Evolutionary conservation across 306 rosid species (phyloP).

Genomic region (Cajanus cajan): DNA sequence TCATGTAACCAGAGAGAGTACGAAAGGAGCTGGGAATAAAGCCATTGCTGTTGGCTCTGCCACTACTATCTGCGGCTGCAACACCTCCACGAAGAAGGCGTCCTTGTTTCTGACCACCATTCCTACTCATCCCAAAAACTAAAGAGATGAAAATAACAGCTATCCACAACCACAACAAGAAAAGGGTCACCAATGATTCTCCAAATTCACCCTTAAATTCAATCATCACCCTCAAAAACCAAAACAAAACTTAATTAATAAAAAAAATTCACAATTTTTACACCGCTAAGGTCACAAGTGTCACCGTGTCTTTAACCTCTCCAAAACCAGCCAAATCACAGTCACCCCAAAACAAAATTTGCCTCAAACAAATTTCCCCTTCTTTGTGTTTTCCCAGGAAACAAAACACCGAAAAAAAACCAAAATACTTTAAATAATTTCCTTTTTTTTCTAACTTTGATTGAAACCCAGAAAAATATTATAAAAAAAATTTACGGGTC

Average conservation of each 20-base stretch:
- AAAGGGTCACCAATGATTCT: slow-evolving; percentile 40
- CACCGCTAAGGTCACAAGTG: slow-evolving; percentile 41
- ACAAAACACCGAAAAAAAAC: neutral
- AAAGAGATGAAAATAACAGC: slow-evolving; percentile 40
- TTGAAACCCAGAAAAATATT: slow-evolving; percentile 33
- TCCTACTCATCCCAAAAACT: slow-evolving; percentile 71
- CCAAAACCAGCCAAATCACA: slow-evolving; percentile 41
- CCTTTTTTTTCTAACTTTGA: slow-evolving; percentile 15
- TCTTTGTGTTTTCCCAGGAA: neutral
- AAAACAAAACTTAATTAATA: neutral
- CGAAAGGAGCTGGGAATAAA: slow-evolving; percentile 71
- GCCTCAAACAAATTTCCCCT: slow-evolving; percentile 29
- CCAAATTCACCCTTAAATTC: slow-evolving; percentile 35
- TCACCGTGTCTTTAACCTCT: slow-evolving; percentile 44
- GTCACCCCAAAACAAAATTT: slow-evolving; percentile 23
- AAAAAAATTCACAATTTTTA: neutral
- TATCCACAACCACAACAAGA: slow-evolving; percentile 34
- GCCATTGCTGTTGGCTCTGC: slow-evolving; percentile 43
- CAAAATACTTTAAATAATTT: neutral
- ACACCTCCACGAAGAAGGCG: slow-evolving; percentile 42
- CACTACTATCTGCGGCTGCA: slow-evolving; percentile 31
- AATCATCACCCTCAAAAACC: slow-evolving; percentile 57
- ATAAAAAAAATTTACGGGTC: neutral
- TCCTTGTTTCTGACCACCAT: slow-evolving; percentile 61
- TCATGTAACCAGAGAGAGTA: slow-evolving; percentile 68